Evolutionary conservation across 805 yeast genomes (phyloP), one percentile per base, ranked within the genome.

Genomic region (Wickerhamiella nectarea): DNA sequence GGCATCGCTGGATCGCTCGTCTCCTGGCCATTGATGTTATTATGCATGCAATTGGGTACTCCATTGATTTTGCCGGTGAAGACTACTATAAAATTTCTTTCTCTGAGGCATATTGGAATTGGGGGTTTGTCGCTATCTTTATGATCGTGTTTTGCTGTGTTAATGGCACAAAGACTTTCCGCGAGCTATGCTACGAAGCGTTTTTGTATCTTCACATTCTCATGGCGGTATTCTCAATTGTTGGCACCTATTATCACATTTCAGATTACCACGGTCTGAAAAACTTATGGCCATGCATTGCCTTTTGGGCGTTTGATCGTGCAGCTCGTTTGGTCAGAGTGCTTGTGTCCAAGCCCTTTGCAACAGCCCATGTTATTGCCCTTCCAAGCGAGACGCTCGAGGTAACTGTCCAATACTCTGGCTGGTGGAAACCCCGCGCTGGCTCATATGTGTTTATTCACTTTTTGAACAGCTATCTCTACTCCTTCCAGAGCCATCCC

Each of bases 231-330:
- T 52, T 67, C 4, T 75, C 78, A 51, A 65, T 78, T 46, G 66
- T 67, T 9, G 73, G 74, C 44, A 70, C 74, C 42, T 80, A 77
- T 71, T 66, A 66, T 36, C 94, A 83, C 24, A 35, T 49, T 24
- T 31, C 18, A 4, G 36, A 33, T 2, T 40, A 46, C 4, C 51
- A 48, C 1, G 52, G 54, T 8, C 64, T 67, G 51, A 68, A 65
- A 45, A 74, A 69, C 62, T 52, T 70, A 17, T 75, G 72, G 45
- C 70, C 75, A 4, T 55, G 77, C 7, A 68, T 74, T 47, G 78
- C 74, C 0, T 65, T 84, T 7, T 85, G 94, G 94, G 69, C 65
- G 1, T 67, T 75, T 50, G 93, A 85, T 55, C 65, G 87, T 44
- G 47, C 74, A 0, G 53, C 72, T 11, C 69, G 94, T 49, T 47